Evolutionary conservation across 129 eudicot species (phyloP), one percentile per base, ranked within the genome.

Genomic region (Flaveria bidentis): DNA sequence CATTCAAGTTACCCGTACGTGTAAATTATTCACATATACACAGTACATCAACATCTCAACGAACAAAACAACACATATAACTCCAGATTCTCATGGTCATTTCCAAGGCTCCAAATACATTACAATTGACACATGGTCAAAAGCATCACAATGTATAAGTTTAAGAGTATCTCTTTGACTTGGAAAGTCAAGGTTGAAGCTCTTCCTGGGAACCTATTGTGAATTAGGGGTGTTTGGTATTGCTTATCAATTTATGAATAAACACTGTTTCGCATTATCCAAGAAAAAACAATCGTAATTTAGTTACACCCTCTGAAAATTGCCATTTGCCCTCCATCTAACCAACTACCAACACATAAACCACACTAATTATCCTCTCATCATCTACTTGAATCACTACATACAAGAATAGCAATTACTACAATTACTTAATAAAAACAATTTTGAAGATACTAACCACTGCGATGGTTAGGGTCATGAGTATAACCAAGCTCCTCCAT

Each of bases 401-500:
- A 56, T 33, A 10, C 17, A 73, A 60, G 0, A 7, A 61, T 4
- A 4, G 22, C 2, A 80, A 70, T 23, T 16, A 67, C 9, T 5
- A 47, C 47, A 42, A 42, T 42, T 42, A 42, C 47, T 23, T 42
- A 5, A 42, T 6, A 42, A 53, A 23, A 64, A 26, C 46, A 46
- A 15, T 64, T 25, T 12, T 6, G 9, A n/a, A 10, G 22, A 46
- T 15, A 82, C 83, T 26, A 13, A 86, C 97, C 99, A 75, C 97
- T 95, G 17, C 96, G 91, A 74, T 95, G 99, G 46, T 86, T 89
- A 55, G 98, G 92, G 84, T 87, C 87, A 67, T 73, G 57, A 36
- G 9, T 56, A 45, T 65, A 83, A 33, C 80, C 95, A 74, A 85
- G 78, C 66, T 90, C 98, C 66, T 86, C 96, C 85, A 87, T 78